Conservation (phyloP, 345 rosid genomes). For the Sisymbrium altissimum region DNA sequence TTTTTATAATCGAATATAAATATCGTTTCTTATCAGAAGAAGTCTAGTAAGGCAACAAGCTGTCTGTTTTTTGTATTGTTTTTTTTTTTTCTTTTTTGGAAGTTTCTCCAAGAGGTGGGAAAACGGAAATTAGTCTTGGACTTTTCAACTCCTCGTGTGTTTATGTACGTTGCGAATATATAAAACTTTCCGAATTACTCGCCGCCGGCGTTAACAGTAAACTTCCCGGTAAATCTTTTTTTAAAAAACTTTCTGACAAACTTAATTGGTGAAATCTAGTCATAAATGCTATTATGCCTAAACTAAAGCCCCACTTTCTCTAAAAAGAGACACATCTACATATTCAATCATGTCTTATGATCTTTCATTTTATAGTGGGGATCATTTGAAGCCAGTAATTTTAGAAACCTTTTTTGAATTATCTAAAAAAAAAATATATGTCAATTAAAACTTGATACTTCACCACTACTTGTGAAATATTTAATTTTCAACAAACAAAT, state of each 20-base stretch:
- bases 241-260: not conserved
- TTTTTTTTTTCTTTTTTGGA: constrained; percentile 5
- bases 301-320: constrained; percentile 19
- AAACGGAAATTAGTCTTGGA: constrained; percentile 4
- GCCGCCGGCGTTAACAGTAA: constrained; percentile 16
- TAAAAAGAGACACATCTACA: constrained; percentile 8
- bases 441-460: not conserved
- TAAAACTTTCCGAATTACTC: not conserved
- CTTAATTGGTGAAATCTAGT: not conserved
- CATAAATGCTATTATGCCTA: constrained; percentile 26
- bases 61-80: not conserved
- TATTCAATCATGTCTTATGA: constrained; percentile 27
- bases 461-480: not conserved
- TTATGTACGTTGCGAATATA: not conserved
- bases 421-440: no score
- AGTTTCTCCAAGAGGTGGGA: constrained; percentile 21
- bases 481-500: not conserved
- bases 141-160: constrained; percentile 17
- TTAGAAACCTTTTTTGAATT: not conserved
- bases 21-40: constrained; percentile 9
- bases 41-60: constrained; percentile 29
- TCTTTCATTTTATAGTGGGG: constrained; percentile 10
- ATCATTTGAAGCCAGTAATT: constrained; percentile 1
- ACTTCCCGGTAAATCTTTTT: not conserved
- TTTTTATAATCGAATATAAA: not conserved